Base-by-base conservation (phyloP, 805 yeast genomes). In the Candida schatavii region DNA sequence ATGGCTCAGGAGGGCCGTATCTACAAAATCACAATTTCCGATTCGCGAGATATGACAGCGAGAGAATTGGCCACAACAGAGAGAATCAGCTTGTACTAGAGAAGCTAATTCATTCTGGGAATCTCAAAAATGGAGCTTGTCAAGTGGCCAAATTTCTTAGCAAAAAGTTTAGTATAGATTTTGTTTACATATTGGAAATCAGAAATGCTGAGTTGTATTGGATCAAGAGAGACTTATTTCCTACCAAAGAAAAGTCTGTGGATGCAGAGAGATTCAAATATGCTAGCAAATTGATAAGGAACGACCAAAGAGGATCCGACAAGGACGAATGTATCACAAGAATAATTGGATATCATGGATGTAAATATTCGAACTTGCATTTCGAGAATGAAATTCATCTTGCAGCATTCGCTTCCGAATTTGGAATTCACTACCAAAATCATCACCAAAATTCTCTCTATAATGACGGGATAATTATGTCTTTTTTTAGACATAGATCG, bases 1-100 rank as follows among this genome's bases (percentile, higher is more conserved):
- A 81, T 59, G 85, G 85, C 0, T 77, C 84, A 4, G 86, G 85
- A 13, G 72, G 74, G 13, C 75, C 81, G n/a, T 81, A 80, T 49
- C 64, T 70, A 3, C 81, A 69, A 41, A 75, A 75, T 48, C 64
- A 66, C 36, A 70, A 64, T 43, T 68, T 78, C 41, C 61, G 74
- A 43, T 70, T 72, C 48, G 61, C 66, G 37, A 63, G 65, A 39
- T 35, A 21, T 23, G 26, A 36, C 22, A 19, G 32, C 5, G 26
- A 36, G 4, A 28, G 25, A 10, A 10, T 11, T 5, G n/a, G 14
- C 32, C 14, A 26, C 18, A 22, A 10, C 11, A 33, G 18, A 11
- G 21, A 19, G 9, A 67, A 68, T 46, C 47, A 57, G 21, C 50
- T 52, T 5, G 50, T 78, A 9, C 59, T 73, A 57, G 66, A 63